phyloP scores from a whole-genome alignment of 257 asterid species.

The Nicotiana tabacum region DNA sequence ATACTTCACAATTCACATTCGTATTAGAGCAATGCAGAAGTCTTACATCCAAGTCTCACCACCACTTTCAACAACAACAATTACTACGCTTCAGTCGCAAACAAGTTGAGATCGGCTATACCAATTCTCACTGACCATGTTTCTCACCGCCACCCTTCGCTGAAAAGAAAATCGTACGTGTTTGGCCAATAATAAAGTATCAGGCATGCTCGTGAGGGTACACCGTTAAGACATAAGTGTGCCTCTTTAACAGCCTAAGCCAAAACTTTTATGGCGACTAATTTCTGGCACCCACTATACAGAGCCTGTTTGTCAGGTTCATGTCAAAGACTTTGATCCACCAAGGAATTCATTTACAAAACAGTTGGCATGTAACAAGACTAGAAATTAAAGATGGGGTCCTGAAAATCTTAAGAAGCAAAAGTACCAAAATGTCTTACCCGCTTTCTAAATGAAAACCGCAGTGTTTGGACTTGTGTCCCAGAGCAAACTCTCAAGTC shows the following conservation, averaged over 20 bases:
- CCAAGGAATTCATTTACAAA: not conserved
- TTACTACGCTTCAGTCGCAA: not conserved
- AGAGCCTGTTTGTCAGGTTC: not conserved
- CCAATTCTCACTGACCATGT: not conserved
- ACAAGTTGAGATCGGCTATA: not conserved
- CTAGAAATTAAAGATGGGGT: not conserved
- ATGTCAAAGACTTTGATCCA: not conserved
- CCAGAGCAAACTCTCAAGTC: slow-evolving; percentile 94
- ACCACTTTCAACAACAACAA: not conserved
- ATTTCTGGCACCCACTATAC: not conserved
- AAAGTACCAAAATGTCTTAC: slow-evolving; percentile 28
- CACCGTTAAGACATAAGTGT: not conserved
- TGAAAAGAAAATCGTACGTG: not conserved
- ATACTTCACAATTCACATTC: not conserved
- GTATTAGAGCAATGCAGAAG: not conserved
- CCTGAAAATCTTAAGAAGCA: not conserved
- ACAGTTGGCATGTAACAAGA: not conserved
- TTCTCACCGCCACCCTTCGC: not conserved
- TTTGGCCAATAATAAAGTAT: not conserved
- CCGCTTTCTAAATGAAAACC: slow-evolving; percentile 83
- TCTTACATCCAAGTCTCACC: not conserved
- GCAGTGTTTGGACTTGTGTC: slow-evolving; percentile 84
- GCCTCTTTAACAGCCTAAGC: not conserved
- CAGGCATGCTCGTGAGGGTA: not conserved
- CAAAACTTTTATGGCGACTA: not conserved